Evolutionary conservation across 768 basidiomycete species (phyloP), one percentile per base, ranked within the genome.

Genomic region (Amanita exitialis): DNA sequence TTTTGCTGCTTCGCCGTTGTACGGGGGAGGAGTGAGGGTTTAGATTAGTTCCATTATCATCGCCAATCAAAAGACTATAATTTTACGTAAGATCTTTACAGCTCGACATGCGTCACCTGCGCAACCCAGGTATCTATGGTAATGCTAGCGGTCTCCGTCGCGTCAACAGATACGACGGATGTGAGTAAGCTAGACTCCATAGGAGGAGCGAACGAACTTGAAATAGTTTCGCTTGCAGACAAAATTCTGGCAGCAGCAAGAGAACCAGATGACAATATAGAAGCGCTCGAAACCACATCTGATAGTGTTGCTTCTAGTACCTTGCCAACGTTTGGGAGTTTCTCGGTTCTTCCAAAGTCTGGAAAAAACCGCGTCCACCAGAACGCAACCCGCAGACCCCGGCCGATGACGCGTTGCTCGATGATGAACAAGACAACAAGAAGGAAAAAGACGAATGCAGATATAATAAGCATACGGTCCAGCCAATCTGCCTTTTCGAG

Each of bases 401-500:
- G 78, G 62, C 95, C 90, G 32, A 97, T 56, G 43, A 97, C 69
- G 13, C 96, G 78, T 52, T 93, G 83, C 66, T 96, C 91, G 59
- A 98, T 60, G 57, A 99, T 86, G 59, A 89, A 94, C 21, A 85
- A 74, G 6, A 92, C 82, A 27, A 89, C 84, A 15, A 93, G 77
- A 53, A 82, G 54, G 70, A 99, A 99, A 65, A 97, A 89, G 9
- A 73, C 62, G 32, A 98, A 79, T 0, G 80, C 89, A 1, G 81
- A 73, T 49, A 92, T 68, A 58, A 99, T 85, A 54, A 98, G 69
- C 25, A 96, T 63, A 5, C 94, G 85, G 70, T 99, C 96, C 16
- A 94, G 71, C 81, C 88, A 85, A 71, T 98, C 94, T 13, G 92
- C 79, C 53, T 85, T 84, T 66, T 96, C 90, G 44, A 99, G 81